Conservation (phyloP, 495 filamentous ascomycete species). For the Patellaria atrata region DNA sequence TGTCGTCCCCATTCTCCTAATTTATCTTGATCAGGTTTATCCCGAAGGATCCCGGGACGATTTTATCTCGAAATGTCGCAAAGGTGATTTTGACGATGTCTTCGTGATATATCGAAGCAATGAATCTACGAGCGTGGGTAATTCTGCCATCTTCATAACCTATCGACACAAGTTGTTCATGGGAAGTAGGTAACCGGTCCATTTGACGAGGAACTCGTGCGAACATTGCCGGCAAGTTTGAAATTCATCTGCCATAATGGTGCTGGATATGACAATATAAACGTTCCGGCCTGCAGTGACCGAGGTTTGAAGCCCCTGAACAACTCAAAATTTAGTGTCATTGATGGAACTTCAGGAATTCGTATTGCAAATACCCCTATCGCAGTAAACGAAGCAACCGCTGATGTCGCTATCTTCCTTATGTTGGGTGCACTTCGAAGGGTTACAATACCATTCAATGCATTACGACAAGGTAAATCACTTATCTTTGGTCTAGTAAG, state of each 20-base stretch:
- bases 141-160: background rate
- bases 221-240: constrained; percentile 19
- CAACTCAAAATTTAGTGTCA: background rate
- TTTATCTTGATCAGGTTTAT: constrained; percentile 16
- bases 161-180: too few relatives aligned
- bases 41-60: constrained; percentile 20
- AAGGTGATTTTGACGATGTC: constrained; percentile 22
- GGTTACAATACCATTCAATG: constrained; percentile 45
- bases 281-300: constrained; percentile 22
- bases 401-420: constrained; percentile 26
- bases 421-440: constrained; percentile 31
- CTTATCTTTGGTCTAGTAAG: background rate
- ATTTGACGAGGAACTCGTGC: constrained; percentile 24
- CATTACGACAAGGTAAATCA: constrained; percentile 39
- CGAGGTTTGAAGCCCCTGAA: constrained; percentile 3
- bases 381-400: constrained; percentile 27
- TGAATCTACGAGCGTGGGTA: constrained; percentile 18
- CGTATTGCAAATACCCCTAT: constrained; percentile 23
- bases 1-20: background rate
- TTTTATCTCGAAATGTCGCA: constrained; percentile 22
- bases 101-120: constrained; percentile 27
- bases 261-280: constrained; percentile 29
- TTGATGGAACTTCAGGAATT: constrained; percentile 9
- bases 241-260: constrained; percentile 27
- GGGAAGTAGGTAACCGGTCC: constrained; percentile 19